Conservation (phyloP, 2,329 filamentous ascomycete genomes). For the Penicillium sp. region DNA sequence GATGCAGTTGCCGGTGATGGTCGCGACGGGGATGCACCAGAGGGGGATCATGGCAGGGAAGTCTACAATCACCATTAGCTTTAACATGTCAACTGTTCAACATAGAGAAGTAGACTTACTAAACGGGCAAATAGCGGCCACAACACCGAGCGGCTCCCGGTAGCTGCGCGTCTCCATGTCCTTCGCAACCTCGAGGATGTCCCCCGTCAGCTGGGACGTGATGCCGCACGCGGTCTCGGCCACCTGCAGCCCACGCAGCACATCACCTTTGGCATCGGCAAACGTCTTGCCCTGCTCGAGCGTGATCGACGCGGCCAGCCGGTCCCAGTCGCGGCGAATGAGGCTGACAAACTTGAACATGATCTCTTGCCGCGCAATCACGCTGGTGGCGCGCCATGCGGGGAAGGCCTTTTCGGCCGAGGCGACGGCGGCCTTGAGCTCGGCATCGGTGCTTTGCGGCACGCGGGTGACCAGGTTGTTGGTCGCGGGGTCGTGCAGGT, state of each 20-base stretch:
- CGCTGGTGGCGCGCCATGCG: slow-evolving; percentile 56
- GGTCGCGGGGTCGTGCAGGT: slow-evolving; percentile 61
- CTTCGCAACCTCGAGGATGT: slow-evolving; percentile 65
- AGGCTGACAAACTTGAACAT: slow-evolving; percentile 63
- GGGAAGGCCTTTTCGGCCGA: slow-evolving; percentile 63
- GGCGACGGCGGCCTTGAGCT: slow-evolving; percentile 58
- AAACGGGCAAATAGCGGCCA: slow-evolving; percentile 64
- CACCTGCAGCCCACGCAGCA: slow-evolving; percentile 63
- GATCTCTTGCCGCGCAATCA: slow-evolving; percentile 60
- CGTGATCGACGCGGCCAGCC: slow-evolving; percentile 62
- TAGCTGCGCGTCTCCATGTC: slow-evolving; percentile 68
- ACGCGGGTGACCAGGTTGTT: slow-evolving; percentile 65
- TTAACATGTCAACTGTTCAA: background rate
- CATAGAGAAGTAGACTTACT: slow-evolving; percentile 43
- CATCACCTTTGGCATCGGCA: slow-evolving; percentile 63
- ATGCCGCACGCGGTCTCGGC: slow-evolving; percentile 65
- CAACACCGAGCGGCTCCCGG: slow-evolving; percentile 61
- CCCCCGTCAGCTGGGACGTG: slow-evolving; percentile 61
- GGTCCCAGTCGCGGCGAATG: slow-evolving; percentile 63
- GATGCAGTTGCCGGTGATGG: slow-evolving; percentile 58
- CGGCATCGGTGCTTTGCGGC: slow-evolving; percentile 61
- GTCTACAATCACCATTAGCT: slow-evolving; percentile 36
- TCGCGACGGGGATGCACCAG: slow-evolving; percentile 63
- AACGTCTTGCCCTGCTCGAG: slow-evolving; percentile 67
- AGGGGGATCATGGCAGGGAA: slow-evolving; percentile 69